A percentile compares a stretch with the other conserved stretches of the same genome.
These are phyloP conservation scores for Coprinellus micaceus DNA, from an alignment of 768 basidiomycete genomes.

Conservation along the genomic window DNA sequence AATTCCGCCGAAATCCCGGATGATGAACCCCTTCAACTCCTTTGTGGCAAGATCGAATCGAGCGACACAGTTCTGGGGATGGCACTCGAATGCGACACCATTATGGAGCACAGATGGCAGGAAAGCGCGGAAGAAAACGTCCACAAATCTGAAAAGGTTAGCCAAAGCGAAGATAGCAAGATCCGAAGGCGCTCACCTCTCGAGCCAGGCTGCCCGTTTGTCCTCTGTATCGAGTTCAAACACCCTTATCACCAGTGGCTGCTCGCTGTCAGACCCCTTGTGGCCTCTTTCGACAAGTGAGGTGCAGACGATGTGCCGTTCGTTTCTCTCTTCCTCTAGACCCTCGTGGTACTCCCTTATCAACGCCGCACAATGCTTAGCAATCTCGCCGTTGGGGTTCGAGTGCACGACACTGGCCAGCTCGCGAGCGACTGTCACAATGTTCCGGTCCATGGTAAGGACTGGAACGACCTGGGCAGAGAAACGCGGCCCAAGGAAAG, in stretches of 20 bases:
- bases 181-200: constrained; percentile 32
- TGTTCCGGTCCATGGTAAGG: constrained; percentile 42
- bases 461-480: constrained; percentile 48
- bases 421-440: constrained; percentile 54
- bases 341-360: constrained; percentile 52
- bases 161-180: neutral
- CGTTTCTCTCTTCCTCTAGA: constrained; percentile 41
- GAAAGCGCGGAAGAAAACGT: constrained; percentile 51
- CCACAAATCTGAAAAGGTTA: constrained; percentile 36
- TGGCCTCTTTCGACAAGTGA: constrained; percentile 55
- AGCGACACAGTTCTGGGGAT: constrained; percentile 58
- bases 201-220: constrained; percentile 47
- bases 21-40: constrained; percentile 50
- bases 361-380: constrained; percentile 52
- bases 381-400: constrained; percentile 45
- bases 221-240: constrained; percentile 50
- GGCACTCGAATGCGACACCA: constrained; percentile 57
- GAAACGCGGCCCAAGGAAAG: constrained; percentile 54
- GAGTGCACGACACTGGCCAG: constrained; percentile 50
- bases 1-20: constrained; percentile 57
- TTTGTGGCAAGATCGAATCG: constrained; percentile 48
- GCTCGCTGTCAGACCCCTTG: constrained; percentile 38
- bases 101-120: constrained; percentile 51
- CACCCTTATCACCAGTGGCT: constrained; percentile 46
- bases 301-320: constrained; percentile 54